phyloP scores from a whole-genome alignment of 768 basidiomycete species.

The Mycena galopus region DNA sequence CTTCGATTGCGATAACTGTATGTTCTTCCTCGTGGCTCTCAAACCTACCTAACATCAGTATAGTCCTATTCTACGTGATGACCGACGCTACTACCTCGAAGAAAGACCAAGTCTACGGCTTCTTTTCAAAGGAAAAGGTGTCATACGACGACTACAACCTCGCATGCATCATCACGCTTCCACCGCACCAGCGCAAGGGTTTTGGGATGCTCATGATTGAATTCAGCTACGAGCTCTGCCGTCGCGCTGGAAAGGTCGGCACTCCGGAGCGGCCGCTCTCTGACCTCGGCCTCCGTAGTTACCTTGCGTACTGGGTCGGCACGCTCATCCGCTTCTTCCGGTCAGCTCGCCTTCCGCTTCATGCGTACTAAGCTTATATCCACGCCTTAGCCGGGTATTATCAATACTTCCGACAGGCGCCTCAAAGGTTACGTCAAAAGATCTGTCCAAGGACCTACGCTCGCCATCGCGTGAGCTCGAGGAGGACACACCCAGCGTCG shows the following conservation, averaged over 20 bases:
- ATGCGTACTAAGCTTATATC: background rate
- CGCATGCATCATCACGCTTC: conserved; percentile 95
- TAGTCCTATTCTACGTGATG: conserved; percentile 93
- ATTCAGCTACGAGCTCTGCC: conserved; percentile 96
- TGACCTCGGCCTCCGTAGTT: conserved; percentile 91
- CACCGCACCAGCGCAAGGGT: conserved; percentile 90
- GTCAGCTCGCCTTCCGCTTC: conserved; percentile 47
- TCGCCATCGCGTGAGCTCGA: conserved; percentile 49
- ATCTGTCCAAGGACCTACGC: conserved; percentile 55
- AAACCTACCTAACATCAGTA: background rate
- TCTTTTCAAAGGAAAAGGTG: conserved; percentile 92
- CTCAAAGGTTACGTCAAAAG: conserved; percentile 57
- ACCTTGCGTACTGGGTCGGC: conserved; percentile 90
- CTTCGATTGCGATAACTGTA: conserved; percentile 91
- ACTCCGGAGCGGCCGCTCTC: conserved; percentile 97
- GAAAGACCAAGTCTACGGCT: conserved; percentile 84
- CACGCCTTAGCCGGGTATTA: conserved; percentile 62
- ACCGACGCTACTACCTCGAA: conserved; percentile 82
- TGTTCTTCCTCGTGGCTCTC: conserved; percentile 40
- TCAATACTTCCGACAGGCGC: conserved; percentile 71
- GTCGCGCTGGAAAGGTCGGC: conserved; percentile 81
- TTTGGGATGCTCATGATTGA: conserved; percentile 98
- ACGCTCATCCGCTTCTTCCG: conserved; percentile 88
- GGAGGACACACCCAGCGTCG: conserved; percentile 37
- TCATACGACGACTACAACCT: conserved; percentile 98